phyloP scores from a whole-genome alignment of 345 rosid genomes.

The Arabidopsis arenosa region DNA sequence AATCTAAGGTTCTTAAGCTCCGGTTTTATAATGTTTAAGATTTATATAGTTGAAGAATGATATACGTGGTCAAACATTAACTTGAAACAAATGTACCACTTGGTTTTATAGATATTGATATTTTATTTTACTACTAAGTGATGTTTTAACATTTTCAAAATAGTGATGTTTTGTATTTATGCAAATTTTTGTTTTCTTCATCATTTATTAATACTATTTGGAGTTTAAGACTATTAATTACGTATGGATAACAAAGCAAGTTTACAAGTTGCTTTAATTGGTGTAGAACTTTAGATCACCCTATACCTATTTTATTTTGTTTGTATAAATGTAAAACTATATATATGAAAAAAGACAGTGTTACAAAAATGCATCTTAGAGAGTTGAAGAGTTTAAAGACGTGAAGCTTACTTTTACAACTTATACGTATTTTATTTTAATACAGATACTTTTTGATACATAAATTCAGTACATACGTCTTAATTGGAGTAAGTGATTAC shows the following conservation, averaged over 20 bases:
- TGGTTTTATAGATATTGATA: conserved; percentile 15
- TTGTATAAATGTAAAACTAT: too few species aligned
- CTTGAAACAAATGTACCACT: conserved; percentile 6
- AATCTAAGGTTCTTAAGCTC: background rate
- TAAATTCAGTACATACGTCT: too few species aligned
- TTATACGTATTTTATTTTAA: too few species aligned
- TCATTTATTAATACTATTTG: background rate
- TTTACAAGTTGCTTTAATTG: background rate
- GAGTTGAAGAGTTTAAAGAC: too few species aligned
- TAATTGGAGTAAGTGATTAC: background rate
- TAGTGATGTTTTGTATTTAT: background rate
- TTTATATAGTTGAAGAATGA: background rate
- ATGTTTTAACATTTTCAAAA: background rate
- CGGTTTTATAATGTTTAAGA: background rate
- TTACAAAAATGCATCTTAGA: too few species aligned
- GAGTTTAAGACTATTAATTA: background rate
- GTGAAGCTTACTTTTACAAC: too few species aligned
- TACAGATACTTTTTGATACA: too few species aligned
- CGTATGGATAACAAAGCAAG: background rate
- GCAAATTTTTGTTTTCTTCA: background rate
- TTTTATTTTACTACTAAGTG: background rate
- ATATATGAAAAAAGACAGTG: too few species aligned
- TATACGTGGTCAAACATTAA: conserved; percentile 33
- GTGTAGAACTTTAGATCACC: background rate
- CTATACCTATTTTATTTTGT: background rate